These are phyloP conservation scores for Ceratocystis harringtonii DNA, from an alignment of 2,329 filamentous ascomycete genomes.

Conservation along the genomic window DNA sequence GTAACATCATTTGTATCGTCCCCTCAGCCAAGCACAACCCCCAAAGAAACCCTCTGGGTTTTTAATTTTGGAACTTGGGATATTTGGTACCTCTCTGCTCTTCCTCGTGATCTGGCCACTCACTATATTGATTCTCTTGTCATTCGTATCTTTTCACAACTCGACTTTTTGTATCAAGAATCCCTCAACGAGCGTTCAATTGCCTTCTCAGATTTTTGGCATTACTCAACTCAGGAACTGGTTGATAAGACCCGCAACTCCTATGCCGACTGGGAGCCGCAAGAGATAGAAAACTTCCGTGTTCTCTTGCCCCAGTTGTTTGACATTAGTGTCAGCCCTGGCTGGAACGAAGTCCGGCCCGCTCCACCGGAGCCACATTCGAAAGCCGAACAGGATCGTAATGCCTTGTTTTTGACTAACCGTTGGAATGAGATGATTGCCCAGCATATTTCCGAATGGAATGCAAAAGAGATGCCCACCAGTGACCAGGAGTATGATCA, in stretches of 20 bases:
- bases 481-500: constrained; percentile 15
- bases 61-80: constrained; percentile 42
- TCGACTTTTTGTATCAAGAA: constrained; percentile 33
- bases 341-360: constrained; percentile 33
- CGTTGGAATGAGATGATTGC: constrained; percentile 35
- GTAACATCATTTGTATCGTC: constrained; percentile 32
- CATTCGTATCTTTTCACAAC: constrained; percentile 29
- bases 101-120: constrained; percentile 29
- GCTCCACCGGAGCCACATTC: constrained; percentile 31
- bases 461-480: constrained; percentile 22
- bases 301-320: constrained; percentile 37
- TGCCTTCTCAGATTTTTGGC: constrained; percentile 33
- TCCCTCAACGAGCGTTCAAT: constrained; percentile 29
- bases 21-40: constrained; percentile 23
- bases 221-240: constrained; percentile 22
- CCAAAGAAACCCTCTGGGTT: constrained; percentile 37
- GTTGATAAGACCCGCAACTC: constrained; percentile 22
- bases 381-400: constrained; percentile 38
- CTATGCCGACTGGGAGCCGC: constrained; percentile 20
- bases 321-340: constrained; percentile 39
- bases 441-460: constrained; percentile 32
- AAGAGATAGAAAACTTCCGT: constrained; percentile 30
- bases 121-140: constrained; percentile 26
- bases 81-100: constrained; percentile 35
- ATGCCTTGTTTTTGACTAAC: constrained; percentile 35